Evolutionary conservation across 1,139 yeast genomes (phyloP), one percentile per base, ranked within the genome.

Genomic region (Komagataea norvegica): DNA sequence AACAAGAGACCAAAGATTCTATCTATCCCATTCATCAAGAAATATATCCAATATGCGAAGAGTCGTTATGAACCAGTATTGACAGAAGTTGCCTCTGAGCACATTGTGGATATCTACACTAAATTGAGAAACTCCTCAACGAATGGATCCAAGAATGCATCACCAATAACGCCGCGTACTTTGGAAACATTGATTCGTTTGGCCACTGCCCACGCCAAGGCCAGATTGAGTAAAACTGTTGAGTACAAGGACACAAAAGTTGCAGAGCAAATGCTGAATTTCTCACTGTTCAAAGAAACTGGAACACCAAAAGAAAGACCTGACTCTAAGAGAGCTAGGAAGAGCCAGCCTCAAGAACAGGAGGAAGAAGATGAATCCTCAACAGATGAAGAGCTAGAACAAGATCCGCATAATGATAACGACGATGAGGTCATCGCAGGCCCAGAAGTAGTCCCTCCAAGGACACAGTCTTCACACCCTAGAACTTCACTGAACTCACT

Each of bases 101-200:
- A 83, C 55, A 88, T 91, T 54, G 93, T 88, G 19, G 72, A 73
- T 37, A 77, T 85, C 7, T 91, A 91, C 57, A 70, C 95, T 1
- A 77, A 80, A 10, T 70, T 91, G 49, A 75, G 99, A 65, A 88
- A 88, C 56, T 95, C 89, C 52, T 77, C 78, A 38, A 68, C 79
- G 37, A 82, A 77, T 33, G 80, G 79, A 52, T 29, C 41, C 6
- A 85, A 80, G 57, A 74, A 91, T 43, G 79, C 85, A 51, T 88
- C 96, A 4, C 98, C 99, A 27, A 87, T 93, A 49, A 91, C 99
- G 3, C 96, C 98, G 17, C 86, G 99, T 78, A 93, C 98, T 4
- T 70, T 91, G 52, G 99, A 91, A 65, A 91, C 99, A 0, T 70
- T 91, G 51, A 91, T 91, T 59, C 95, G 99, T 69, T 69, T 91